A percentile compares a stretch with the other conserved stretches of the same genome.
Evolutionary conservation across 192 early-diverging fungal species (phyloP).

Genomic region (Thoreauomyces humboldtii): DNA sequence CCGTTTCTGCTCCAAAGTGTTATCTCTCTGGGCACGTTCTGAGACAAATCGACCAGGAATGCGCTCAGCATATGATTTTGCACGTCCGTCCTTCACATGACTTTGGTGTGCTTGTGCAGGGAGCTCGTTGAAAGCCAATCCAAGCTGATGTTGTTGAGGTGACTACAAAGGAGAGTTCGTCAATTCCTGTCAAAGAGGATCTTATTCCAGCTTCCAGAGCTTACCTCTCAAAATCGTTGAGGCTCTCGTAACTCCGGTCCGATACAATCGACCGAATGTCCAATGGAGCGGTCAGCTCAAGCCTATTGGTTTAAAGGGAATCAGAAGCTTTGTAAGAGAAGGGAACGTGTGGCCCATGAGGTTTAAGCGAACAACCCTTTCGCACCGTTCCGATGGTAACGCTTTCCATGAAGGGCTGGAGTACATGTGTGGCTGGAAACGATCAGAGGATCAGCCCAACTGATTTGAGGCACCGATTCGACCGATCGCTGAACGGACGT

Average conservation of each 20-base stretch:
- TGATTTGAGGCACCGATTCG: background rate
- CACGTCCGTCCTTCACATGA: too few species aligned
- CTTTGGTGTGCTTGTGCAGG: too few species aligned
- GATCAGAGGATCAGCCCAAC: background rate
- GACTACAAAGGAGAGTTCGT: too few species aligned
- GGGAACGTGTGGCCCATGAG: slow-evolving; percentile 35
- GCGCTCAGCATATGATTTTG: too few species aligned
- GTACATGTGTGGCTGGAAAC: slow-evolving; percentile 47
- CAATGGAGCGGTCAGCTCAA: background rate
- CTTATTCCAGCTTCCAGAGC: too few species aligned
- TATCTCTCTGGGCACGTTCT: too few species aligned
- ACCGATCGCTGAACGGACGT: background rate
- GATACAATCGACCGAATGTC: slow-evolving; percentile 11
- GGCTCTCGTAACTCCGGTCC: slow-evolving; percentile 36
- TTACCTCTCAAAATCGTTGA: slow-evolving; percentile 73
- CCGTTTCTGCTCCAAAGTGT: too few species aligned
- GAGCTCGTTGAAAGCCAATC: slow-evolving; percentile 64
- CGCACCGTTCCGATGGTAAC: slow-evolving; percentile 35
- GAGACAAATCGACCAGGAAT: too few species aligned
- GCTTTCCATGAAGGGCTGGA: slow-evolving; percentile 50
- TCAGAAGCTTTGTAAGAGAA: background rate
- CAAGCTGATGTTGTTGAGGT: slow-evolving; percentile 59
- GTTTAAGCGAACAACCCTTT: background rate
- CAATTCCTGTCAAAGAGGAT: too few species aligned
- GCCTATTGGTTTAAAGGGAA: background rate